phyloP scores from a whole-genome alignment of 495 filamentous ascomycete genomes.

The Xylaria curta region DNA sequence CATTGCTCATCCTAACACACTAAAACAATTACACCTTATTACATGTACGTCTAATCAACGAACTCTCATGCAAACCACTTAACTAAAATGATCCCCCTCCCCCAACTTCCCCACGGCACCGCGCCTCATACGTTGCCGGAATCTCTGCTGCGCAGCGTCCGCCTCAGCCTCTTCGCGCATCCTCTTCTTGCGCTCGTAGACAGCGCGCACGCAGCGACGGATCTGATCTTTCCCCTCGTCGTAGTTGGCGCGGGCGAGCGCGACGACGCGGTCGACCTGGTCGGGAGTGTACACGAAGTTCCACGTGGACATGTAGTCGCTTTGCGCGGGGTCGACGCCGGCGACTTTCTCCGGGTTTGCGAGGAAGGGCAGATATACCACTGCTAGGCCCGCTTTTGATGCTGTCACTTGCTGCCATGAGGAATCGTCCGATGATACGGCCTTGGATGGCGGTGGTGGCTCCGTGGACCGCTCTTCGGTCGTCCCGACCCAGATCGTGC shows the following conservation, averaged over 20 bases:
- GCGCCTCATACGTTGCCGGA: slow-evolving; percentile 49
- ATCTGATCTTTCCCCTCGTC: slow-evolving; percentile 77
- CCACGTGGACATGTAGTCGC: slow-evolving; percentile 92
- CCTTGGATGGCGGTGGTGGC: slow-evolving; percentile 67
- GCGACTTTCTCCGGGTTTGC: slow-evolving; percentile 73
- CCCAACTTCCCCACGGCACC: slow-evolving; percentile 50
- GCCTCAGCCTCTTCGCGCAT: slow-evolving; percentile 65
- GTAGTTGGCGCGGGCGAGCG: slow-evolving; percentile 86
- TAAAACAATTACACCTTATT: not conserved
- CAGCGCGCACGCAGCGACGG: slow-evolving; percentile 78
- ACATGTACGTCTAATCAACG: not conserved
- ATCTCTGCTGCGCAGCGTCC: slow-evolving; percentile 53
- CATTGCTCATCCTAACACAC: not conserved
- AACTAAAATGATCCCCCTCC: slow-evolving; percentile 59
- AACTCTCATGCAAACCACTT: not conserved
- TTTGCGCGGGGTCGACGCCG: slow-evolving; percentile 78
- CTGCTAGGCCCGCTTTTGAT: slow-evolving; percentile 82
- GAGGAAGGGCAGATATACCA: slow-evolving; percentile 90
- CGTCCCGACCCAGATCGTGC: slow-evolving; percentile 93
- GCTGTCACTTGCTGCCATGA: slow-evolving; percentile 73
- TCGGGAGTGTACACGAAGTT: slow-evolving; percentile 93
- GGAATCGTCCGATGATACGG: slow-evolving; percentile 59
- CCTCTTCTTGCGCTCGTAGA: slow-evolving; percentile 89
- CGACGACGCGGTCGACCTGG: slow-evolving; percentile 81
- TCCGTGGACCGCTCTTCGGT: slow-evolving; percentile 69